Conservation (phyloP, 306 rosid species). For the Neltuma alba region DNA sequence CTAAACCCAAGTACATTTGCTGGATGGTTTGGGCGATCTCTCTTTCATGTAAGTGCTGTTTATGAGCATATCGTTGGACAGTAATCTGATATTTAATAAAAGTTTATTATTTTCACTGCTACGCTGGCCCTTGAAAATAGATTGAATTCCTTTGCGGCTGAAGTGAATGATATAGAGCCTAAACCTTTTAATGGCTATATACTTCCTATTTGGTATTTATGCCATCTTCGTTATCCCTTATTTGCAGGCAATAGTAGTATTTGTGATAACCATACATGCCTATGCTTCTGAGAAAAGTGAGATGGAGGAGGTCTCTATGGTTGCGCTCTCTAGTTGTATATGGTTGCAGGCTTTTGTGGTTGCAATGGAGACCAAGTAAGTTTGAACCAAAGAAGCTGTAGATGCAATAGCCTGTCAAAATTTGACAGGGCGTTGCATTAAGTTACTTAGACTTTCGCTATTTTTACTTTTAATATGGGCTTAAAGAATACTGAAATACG, state of each 20-base stretch:
- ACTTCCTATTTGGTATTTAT: constrained; percentile 28
- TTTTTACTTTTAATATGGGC: neutral
- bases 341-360: constrained; percentile 99
- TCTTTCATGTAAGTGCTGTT: constrained; percentile 84
- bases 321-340: constrained; percentile 94
- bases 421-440: constrained; percentile 1
- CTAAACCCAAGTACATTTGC: constrained; percentile 97
- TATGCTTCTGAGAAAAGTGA: constrained; percentile 92
- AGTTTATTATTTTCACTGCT: constrained; percentile 23
- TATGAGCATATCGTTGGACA: constrained; percentile 21
- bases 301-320: constrained; percentile 92
- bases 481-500: constrained; percentile 10
- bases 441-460: constrained; percentile 2
- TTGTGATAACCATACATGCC: constrained; percentile 83
- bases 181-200: constrained; percentile 22
- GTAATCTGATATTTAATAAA: constrained; percentile 23
- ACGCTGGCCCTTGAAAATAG: neutral
- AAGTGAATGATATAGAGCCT: constrained; percentile 20
- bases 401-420: constrained; percentile 19
- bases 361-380: constrained; percentile 94
- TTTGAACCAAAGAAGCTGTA: constrained; percentile 18
- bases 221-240: neutral
- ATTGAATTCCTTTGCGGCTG: constrained; percentile 23
- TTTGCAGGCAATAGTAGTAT: constrained; percentile 86
- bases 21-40: constrained; percentile 98